Base-by-base conservation (phyloP, 495 filamentous ascomycete genomes). In the Lindgomyces ingoldianus region DNA sequence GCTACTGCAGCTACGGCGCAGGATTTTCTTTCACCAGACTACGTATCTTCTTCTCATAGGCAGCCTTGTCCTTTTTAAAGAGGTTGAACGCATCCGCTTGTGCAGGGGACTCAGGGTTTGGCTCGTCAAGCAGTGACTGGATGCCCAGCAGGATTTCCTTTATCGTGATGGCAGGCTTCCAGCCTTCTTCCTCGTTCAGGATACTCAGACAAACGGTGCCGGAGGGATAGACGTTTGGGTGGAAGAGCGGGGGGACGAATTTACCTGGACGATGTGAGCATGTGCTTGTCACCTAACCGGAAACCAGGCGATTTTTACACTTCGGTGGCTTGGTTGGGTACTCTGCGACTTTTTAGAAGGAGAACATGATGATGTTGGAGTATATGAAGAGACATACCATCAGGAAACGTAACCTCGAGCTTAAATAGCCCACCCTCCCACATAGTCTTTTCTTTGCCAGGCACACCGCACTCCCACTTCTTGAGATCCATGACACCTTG, bases 291-390 rank as follows among this genome's bases (percentile, higher is more conserved):
- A 24, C 18, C 46, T 9, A 14, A n/a, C 3, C 1, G 29, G 24
- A 18, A 33, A 9, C 24, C 36, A n/a, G 24, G n/a, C n/a, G 10
- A 30, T 12, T 25, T 58, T 52, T 84, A 96, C 94, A 99, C 77
- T 99, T 99, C 0, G 94, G 94, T 26, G 94, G 94, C 74, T 99
- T 99, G 47, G 94, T 98, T 29, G 94, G 94, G 75, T 99, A 99
- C 72, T 99, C 94, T 98, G 71, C 29, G 72, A 71, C 33, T 52
- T 29, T 16, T 22, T 54, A 29, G 30, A 16, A 62, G 50, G 33
- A 39, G 14, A 39, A 39, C 33, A 39, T 14, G n/a, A n/a, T n/a
- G n/a, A n/a, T n/a, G n/a, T n/a, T n/a, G n/a, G n/a, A n/a, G n/a
- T n/a, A n/a, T n/a, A 41, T 26, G 36, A 12, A 9, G 55, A 29